Base-by-base conservation (phyloP, 73 alveolate species). In the Urostyla sp. region DNA sequence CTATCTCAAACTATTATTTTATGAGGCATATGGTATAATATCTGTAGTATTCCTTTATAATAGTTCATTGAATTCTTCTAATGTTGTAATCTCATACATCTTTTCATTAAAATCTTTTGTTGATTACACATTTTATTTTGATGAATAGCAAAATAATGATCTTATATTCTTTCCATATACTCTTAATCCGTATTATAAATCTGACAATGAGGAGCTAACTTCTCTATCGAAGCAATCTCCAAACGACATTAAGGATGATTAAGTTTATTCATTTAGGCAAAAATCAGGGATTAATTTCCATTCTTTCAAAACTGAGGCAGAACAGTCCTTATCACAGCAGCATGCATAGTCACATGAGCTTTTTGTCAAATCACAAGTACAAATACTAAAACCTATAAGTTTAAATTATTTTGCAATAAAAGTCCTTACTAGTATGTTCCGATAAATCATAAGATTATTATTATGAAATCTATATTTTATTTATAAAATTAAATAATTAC, bases 131-230 rank as follows among this genome's bases (percentile, higher is more conserved):
- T 34, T 15, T 24, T 2, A 48, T 2, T 49, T 27, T 5, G 72
- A 48, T 3, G 83, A 37, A 21, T 46, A 16, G 48, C 83, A 69
- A 69, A 69, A 69, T 11, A 69, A 37, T 31, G 83, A 56, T 24
- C 83, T 44, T 3, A 69, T 69, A 37, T 69, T 69, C 53, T 69
- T 69, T 1, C 72, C 83, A 69, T 69, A 69, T 5, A 69, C 83
- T 49, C 49, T 69, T 6, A 69, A 36, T 15, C 83, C 83, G 34
- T 69, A 67, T 46, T 69, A 36, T 26, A 69, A 28, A 30, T 69
- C 83, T 16, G 31, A 43, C 10, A 69, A n/a, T 0, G 57, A 55
- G 16, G 66, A 56, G 4, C 43, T 45, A 24, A 69, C 30, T 4
- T 67, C 49, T 4, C 83, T 21, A 49, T 69, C 83, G 8, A 69